Evolutionary conservation across 805 yeast genomes (phyloP).

Genomic region (Metschnikowia noctiluminum): DNA sequence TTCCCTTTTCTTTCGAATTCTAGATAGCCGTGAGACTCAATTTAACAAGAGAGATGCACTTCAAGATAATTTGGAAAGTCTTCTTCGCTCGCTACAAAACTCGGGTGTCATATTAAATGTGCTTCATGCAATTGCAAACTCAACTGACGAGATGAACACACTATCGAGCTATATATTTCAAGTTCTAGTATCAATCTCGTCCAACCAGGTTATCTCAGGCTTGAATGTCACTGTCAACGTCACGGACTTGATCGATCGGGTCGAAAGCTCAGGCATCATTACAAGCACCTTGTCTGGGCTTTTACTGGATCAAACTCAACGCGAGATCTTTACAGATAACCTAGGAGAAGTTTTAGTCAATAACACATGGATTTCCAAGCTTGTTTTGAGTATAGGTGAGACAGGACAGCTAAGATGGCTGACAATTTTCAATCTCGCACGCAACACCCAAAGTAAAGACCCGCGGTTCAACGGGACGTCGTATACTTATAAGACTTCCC

Average conservation of each 20-base stretch:
- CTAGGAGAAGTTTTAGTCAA: slow-evolving; percentile 27
- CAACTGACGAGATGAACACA: slow-evolving; percentile 27
- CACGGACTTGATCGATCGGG: slow-evolving; percentile 20
- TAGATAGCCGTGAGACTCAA: not conserved
- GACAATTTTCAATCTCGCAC: slow-evolving; percentile 28
- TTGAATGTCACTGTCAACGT: slow-evolving; percentile 23
- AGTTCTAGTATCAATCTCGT: slow-evolving; percentile 13
- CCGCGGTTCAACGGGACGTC: slow-evolving; percentile 19
- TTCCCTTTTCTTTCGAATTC: slow-evolving; percentile 7
- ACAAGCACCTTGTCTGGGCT: slow-evolving; percentile 23
- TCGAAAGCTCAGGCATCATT: slow-evolving; percentile 28
- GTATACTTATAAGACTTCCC: slow-evolving; percentile 1
- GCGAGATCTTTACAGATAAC: slow-evolving; percentile 22
- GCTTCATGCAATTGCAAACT: slow-evolving; percentile 29
- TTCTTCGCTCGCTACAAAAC: slow-evolving; percentile 20
- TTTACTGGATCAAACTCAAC: slow-evolving; percentile 29
- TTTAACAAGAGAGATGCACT: slow-evolving; percentile 11
- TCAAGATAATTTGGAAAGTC: slow-evolving; percentile 7
- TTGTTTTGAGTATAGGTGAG: slow-evolving; percentile 32
- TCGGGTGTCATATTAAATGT: slow-evolving; percentile 25
- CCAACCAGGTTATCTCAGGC: slow-evolving; percentile 12
- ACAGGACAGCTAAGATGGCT: slow-evolving; percentile 29
- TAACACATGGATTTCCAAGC: slow-evolving; percentile 28
- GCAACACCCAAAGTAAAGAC: slow-evolving; percentile 28
- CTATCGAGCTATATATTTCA: slow-evolving; percentile 22